Evolutionary conservation across 2,329 filamentous ascomycete genomes (phyloP), one percentile per base, ranked within the genome.

Genomic region (Apiospora malaysiana): DNA sequence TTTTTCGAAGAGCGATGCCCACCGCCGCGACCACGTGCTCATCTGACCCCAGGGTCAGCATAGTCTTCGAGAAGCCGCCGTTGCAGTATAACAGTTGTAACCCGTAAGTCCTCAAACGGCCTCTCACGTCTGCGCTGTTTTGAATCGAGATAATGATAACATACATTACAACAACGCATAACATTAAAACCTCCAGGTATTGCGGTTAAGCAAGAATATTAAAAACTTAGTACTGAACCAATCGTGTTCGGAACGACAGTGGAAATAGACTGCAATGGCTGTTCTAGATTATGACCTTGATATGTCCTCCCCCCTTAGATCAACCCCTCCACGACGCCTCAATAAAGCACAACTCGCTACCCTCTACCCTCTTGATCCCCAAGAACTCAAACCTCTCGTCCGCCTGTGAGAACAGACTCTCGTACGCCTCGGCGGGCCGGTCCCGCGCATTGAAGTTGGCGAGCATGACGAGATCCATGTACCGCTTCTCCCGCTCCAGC

Each of bases 361-460:
- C n/a, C n/a, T 66, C 65, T 66, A 66, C 16, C n/a, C 65, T 45
- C 65, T 66, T 43, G 16, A 66, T 66, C 10, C 65, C 65, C 65
- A 66, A 45, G 65, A 74, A 51, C 56, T 68, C 14, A 40, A 73
- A 72, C 8, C 72, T 46, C 21, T 66, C 25, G 43, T 74, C 72
- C 27, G 73, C 73, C 9, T 66, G 37, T 4, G 69, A 42, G 18
- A 74, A 49, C 8, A 74, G 65, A 9, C 43, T 59, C 9, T 63
- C 69, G 70, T 70, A 73, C 9, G 73, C 73, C 8, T 68, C 72
- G 32, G 47, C 37, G 10, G 63, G 70, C 25, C 73, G 67, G 46
- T 74, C 73, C 21, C 70, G 70, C 18, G 72, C 72, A 51, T 74
- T 73, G 10, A 68, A 70, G n/a, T 65, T 69, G 51, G 72, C 43